These are phyloP conservation scores for Fusarium humuli DNA, from an alignment of 2,329 filamentous ascomycete species.

Conservation along the genomic window DNA sequence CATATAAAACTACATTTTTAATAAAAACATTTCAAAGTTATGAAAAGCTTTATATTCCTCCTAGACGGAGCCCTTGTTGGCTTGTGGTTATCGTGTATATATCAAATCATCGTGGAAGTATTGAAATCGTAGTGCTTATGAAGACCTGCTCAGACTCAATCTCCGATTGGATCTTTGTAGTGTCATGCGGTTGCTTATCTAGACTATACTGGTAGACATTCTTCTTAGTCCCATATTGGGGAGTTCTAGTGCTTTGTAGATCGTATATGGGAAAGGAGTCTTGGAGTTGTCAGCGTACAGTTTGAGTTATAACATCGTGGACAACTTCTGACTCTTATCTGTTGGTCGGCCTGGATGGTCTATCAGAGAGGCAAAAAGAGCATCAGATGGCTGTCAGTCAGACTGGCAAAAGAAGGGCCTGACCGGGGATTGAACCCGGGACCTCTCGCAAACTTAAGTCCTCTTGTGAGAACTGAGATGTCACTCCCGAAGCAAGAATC, in stretches of 20 bases:
- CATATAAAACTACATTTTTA: not conserved
- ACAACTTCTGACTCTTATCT: not conserved
- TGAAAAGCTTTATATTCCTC: not conserved
- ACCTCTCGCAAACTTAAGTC: constrained; percentile 55
- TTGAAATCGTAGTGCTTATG: not conserved
- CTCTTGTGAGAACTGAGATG: constrained; percentile 20
- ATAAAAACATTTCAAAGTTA: not conserved
- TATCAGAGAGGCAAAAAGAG: not conserved
- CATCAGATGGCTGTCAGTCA: not conserved
- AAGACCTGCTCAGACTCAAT: not conserved
- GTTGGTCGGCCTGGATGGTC: not conserved
- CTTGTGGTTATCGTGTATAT: not conserved
- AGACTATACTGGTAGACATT: not conserved
- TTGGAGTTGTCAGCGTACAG: not conserved
- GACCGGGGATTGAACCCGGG: constrained; percentile 61
- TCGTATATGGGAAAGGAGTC: not conserved
- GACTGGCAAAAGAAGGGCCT: constrained; percentile 48
- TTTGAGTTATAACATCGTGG: not conserved
- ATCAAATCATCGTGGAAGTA: not conserved
- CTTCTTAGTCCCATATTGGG: not conserved
- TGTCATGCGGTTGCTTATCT: not conserved
- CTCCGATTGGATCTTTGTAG: not conserved
- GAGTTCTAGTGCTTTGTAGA: not conserved
- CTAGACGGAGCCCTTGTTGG: not conserved
- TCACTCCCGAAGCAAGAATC: constrained; percentile 36